phyloP scores from a whole-genome alignment of 78 protist genomes.

The Dictyostelium capitatum region DNA sequence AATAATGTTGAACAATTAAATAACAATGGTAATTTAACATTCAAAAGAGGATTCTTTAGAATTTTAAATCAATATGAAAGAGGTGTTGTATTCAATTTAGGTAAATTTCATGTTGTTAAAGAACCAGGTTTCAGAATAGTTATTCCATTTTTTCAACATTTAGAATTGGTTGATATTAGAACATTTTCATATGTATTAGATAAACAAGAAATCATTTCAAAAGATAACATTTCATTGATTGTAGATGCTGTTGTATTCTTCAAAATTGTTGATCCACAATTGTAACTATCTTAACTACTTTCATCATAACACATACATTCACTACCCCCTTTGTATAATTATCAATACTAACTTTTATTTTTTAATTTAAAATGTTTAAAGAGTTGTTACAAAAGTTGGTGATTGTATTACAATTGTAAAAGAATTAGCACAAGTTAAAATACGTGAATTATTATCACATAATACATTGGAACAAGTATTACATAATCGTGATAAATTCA shows the following conservation, averaged over 20 bases:
- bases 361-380: slow-evolving; percentile 28
- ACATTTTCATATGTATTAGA: slow-evolving; percentile 16
- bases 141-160: slow-evolving; percentile 33
- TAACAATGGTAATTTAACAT: no score
- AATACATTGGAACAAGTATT: slow-evolving; percentile 59
- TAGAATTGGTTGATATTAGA: slow-evolving; percentile 41
- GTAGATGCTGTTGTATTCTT: slow-evolving; percentile 66
- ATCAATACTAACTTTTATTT: no score
- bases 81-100: slow-evolving; percentile 65
- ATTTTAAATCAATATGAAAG: slow-evolving; percentile 65
- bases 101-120: slow-evolving; percentile 14
- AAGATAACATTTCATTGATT: slow-evolving; percentile 39
- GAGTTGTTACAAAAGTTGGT: background rate
- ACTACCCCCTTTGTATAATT: no score
- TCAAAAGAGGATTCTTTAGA: slow-evolving; percentile 29
- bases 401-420: slow-evolving; percentile 7
- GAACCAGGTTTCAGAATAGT: slow-evolving; percentile 45
- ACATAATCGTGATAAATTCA: slow-evolving; percentile 65
- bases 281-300: no score
- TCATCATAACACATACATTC: no score
- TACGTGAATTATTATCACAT: slow-evolving; percentile 61
- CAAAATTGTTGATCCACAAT: background rate
- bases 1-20: no score
- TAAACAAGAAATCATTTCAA: slow-evolving; percentile 60
- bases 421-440: slow-evolving; percentile 47